Evolutionary conservation across 805 yeast species (phyloP).

Genomic region (Schizosaccharomyces cryophilus): DNA sequence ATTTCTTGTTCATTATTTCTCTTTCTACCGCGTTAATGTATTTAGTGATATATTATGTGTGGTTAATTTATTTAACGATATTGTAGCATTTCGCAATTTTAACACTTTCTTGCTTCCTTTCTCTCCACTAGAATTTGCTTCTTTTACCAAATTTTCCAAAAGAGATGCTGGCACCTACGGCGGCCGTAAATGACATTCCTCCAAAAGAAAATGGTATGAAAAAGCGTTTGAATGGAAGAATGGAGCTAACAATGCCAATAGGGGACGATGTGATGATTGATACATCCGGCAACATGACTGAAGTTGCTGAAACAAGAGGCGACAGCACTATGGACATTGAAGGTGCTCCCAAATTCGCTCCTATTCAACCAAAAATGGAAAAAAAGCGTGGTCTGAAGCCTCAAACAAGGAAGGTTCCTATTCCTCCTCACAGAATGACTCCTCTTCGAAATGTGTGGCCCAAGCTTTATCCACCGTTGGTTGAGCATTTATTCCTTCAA

Average conservation of each 20-base stretch:
- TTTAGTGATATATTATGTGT: no score
- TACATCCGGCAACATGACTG: background rate
- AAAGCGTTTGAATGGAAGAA: background rate
- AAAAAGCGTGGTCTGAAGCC: conserved; percentile 26
- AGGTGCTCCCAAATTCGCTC: background rate
- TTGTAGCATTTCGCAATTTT: background rate
- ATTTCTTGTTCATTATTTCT: no score
- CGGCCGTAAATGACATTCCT: background rate
- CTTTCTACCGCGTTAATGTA: no score
- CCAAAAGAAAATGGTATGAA: background rate
- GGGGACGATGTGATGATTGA: background rate
- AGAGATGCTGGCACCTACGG: background rate
- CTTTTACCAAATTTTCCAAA: background rate
- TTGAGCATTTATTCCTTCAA: conserved; percentile 80
- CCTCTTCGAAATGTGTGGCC: conserved; percentile 81
- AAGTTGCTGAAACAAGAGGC: background rate
- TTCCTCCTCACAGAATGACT: conserved; percentile 93
- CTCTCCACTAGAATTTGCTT: background rate
- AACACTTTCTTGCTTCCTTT: no score
- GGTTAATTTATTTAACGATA: background rate
- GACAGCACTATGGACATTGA: background rate
- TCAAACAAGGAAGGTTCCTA: conserved; percentile 71
- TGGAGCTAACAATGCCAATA: background rate
- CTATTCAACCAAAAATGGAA: background rate
- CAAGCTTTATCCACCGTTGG: conserved; percentile 84